phyloP scores from a whole-genome alignment of 2,329 filamentous ascomycete genomes.

The Verruconis gallopava region DNA sequence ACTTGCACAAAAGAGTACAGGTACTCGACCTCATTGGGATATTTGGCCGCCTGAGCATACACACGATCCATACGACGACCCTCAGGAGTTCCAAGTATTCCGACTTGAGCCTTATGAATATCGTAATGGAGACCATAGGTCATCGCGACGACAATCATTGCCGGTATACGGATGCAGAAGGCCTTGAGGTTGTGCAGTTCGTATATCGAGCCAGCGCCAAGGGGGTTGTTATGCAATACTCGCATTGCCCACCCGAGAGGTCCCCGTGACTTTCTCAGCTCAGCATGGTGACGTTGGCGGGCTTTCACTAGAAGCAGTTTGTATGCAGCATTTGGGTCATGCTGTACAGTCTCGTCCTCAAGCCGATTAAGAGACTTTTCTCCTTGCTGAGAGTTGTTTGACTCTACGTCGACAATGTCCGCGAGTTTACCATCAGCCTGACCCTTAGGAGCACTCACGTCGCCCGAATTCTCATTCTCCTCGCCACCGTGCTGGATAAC shows the following conservation, averaged over 20 bases:
- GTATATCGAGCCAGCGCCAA: constrained; percentile 58
- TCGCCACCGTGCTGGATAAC: constrained; percentile 24
- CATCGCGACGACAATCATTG: constrained; percentile 46
- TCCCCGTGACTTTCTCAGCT: constrained; percentile 48
- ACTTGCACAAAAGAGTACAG: constrained; percentile 43
- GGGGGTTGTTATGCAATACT: constrained; percentile 57
- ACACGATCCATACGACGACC: constrained; percentile 55
- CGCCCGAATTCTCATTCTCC: constrained; percentile 22
- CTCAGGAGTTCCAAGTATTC: constrained; percentile 58
- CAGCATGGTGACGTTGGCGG: constrained; percentile 46
- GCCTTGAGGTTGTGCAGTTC: constrained; percentile 58
- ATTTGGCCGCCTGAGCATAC: constrained; percentile 45
- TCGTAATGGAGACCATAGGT: constrained; percentile 73
- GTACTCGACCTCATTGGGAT: constrained; percentile 49
- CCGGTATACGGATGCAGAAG: constrained; percentile 52
- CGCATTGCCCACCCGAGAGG: constrained; percentile 79
- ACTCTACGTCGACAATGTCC: not conserved
- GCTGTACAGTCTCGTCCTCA: constrained; percentile 15
- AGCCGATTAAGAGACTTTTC: not conserved
- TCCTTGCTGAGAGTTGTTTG: not conserved
- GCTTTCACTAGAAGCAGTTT: constrained; percentile 47
- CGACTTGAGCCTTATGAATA: constrained; percentile 63
- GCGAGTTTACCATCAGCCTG: constrained; percentile 21
- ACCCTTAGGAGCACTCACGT: constrained; percentile 20
- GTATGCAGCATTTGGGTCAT: constrained; percentile 44